Evolutionary conservation across 1,139 yeast genomes (phyloP), one percentile per base, ranked within the genome.

Genomic region (Saccharomyces pastorianus): DNA sequence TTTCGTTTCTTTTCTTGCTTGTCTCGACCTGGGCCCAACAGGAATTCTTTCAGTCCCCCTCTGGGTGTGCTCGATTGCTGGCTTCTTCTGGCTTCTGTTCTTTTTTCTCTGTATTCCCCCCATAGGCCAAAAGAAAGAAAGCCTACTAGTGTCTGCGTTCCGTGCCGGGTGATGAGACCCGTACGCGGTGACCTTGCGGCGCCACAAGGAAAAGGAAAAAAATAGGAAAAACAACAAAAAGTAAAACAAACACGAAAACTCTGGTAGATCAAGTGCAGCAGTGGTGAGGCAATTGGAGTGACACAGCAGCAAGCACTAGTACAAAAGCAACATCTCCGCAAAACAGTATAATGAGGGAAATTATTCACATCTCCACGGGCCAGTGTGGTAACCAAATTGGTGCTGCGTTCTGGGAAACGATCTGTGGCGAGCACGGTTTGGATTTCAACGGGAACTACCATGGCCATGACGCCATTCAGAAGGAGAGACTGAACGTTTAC

Each of bases 301-400:
- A 38, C 44, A 38, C n/a, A 38, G 44, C 44, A 17, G 13, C 44
- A 9, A 38, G 4, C 11, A 17, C 25, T 4, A 38, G 8, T 38
- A 54, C 51, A 49, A 53, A 50, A 49, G 48, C 50, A 47, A 31
- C 41, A 27, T 26, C 25, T 46, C 50, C 23, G 47, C 48, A 31
- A 25, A 29, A 14, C 8, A 27, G 38, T 34, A 53, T 55, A 51
- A 80, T 80, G 84, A 80, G 84, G 78, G 84, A 80, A 74, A 80
- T 80, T 70, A 88, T 91, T 74, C 98, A 91, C 76, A 81, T 91
- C 74, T 91, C 97, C 59, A 86, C 97, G 56, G 98, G 98, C 75
- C 98, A 91, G 79, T 93, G 99, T 84, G 99, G 99, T 84, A 93
- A 93, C 83, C 99, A 93, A 78, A 90, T 93, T 67, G 96, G 97